Percentiles rank a stretch among this genome's conserved stretches.
These are phyloP conservation scores for Ogataea chonburiensis DNA, from an alignment of 805 yeast genomes.

Conservation along the genomic window DNA sequence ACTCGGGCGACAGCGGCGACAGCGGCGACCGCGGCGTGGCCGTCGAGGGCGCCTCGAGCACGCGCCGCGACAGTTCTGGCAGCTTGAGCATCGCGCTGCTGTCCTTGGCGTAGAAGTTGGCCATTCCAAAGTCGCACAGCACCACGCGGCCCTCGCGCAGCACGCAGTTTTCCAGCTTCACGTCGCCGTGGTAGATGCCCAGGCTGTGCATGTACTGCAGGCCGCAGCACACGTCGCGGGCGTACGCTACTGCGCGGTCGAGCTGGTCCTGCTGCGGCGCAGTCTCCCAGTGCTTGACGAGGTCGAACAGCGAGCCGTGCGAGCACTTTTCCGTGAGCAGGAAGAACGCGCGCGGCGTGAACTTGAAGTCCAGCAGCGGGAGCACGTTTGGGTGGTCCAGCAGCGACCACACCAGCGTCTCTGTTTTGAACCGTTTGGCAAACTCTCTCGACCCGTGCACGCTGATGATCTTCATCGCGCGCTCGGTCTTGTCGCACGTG, in stretches of 20 bases:
- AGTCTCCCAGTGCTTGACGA: slow-evolving; percentile 64
- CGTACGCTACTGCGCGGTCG: slow-evolving; percentile 35
- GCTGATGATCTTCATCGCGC: slow-evolving; percentile 33
- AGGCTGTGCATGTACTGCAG: slow-evolving; percentile 60
- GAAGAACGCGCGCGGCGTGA: slow-evolving; percentile 59
- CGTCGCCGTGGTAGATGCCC: slow-evolving; percentile 76
- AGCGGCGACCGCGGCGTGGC: neutral
- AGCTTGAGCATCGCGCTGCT: slow-evolving; percentile 7
- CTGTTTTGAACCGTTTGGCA: slow-evolving; percentile 62
- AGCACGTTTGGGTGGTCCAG: slow-evolving; percentile 65
- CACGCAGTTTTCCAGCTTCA: slow-evolving; percentile 78
- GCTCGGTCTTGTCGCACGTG: slow-evolving; percentile 20
- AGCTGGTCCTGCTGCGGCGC: slow-evolving; percentile 17
- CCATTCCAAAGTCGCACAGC: slow-evolving; percentile 91
- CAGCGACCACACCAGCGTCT: slow-evolving; percentile 71
- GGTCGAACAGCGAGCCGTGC: slow-evolving; percentile 81
- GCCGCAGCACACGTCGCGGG: slow-evolving; percentile 57
- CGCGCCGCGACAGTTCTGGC: slow-evolving; percentile 18
- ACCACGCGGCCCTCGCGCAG: slow-evolving; percentile 45
- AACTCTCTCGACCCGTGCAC: slow-evolving; percentile 42
- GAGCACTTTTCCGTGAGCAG: slow-evolving; percentile 66
- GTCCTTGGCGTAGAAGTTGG: slow-evolving; percentile 30
- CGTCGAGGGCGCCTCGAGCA: slow-evolving; percentile 12
- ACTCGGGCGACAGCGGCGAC: slow-evolving; percentile 10
- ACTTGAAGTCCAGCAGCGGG: slow-evolving; percentile 58